Evolutionary conservation across 768 basidiomycete species (phyloP).

Genomic region (Boletellus sp.): DNA sequence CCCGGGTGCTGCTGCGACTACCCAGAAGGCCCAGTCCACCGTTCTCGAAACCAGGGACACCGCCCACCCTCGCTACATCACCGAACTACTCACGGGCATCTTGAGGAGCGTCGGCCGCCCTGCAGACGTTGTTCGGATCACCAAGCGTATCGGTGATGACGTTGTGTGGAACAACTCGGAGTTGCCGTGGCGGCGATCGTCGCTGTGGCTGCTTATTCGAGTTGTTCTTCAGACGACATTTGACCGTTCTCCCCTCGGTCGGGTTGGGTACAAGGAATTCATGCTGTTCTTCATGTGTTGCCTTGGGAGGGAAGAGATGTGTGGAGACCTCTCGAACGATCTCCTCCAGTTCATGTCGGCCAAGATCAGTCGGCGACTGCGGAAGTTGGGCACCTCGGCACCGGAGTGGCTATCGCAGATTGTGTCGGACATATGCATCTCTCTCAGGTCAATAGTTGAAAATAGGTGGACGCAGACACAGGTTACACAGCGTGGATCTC

Average conservation of each 20-base stretch:
- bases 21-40: conserved; percentile 33
- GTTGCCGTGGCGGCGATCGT: conserved; percentile 47
- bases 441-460: conserved; percentile 21
- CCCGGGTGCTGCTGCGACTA: conserved; percentile 32
- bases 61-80: conserved; percentile 42
- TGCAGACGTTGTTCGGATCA: conserved; percentile 27
- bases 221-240: conserved; percentile 42
- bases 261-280: conserved; percentile 31
- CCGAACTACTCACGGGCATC: conserved; percentile 42
- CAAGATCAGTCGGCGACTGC: conserved; percentile 37
- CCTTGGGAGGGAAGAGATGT: conserved; percentile 4
- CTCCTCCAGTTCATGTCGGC: conserved; percentile 34
- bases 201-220: conserved; percentile 48
- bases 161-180: conserved; percentile 39
- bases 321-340: conserved; percentile 25
- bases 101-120: conserved; percentile 36
- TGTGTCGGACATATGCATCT: conserved; percentile 33
- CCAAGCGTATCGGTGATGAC: conserved; percentile 46
- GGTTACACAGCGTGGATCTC: conserved; percentile 18
- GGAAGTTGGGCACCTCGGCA: conserved; percentile 32
- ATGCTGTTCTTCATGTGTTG: conserved; percentile 28
- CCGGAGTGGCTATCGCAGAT: conserved; percentile 35
- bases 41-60: conserved; percentile 39
- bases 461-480: conserved; percentile 34
- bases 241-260: conserved; percentile 9